These are phyloP conservation scores for Stentor roeselii DNA, from an alignment of 73 alveolate species.

Conservation along the genomic window DNA sequence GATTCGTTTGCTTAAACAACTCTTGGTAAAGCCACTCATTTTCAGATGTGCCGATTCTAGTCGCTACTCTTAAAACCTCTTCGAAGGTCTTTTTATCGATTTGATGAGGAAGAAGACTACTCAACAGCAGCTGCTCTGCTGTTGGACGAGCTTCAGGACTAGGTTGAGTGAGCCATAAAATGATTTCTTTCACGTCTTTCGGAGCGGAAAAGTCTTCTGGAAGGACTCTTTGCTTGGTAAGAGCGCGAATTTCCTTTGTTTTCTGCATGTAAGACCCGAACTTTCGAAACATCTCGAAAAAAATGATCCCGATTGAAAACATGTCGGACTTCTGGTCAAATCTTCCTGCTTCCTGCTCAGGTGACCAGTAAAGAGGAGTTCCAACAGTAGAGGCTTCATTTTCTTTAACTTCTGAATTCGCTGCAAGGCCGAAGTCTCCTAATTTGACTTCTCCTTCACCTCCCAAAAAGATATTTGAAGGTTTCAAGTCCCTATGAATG, in stretches of 20 bases:
- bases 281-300: slow-evolving; percentile 58
- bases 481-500: slow-evolving; percentile 95
- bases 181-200: slow-evolving; percentile 46
- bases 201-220: slow-evolving; percentile 51
- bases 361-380: slow-evolving; percentile 57
- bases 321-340: slow-evolving; percentile 56
- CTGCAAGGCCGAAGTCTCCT: slow-evolving; percentile 96
- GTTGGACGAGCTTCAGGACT: slow-evolving; percentile 78
- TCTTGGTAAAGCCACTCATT: slow-evolving; percentile 26
- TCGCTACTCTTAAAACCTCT: slow-evolving; percentile 32
- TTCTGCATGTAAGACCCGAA: slow-evolving; percentile 58
- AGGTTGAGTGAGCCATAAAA: slow-evolving; percentile 59
- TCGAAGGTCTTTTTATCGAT: slow-evolving; percentile 39
- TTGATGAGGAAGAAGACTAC: slow-evolving; percentile 21
- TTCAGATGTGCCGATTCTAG: slow-evolving; percentile 42
- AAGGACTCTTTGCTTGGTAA: slow-evolving; percentile 33
- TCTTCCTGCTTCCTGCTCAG: slow-evolving; percentile 47
- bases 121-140: slow-evolving; percentile 63
- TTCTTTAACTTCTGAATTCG: slow-evolving; percentile 39
- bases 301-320: slow-evolving; percentile 56
- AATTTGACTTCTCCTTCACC: slow-evolving; percentile 69
- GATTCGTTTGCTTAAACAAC: slow-evolving; percentile 37
- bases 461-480: slow-evolving; percentile 91
- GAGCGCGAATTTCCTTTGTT: slow-evolving; percentile 19
- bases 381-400: slow-evolving; percentile 49